These are phyloP conservation scores for Neurospora hispaniola DNA, from an alignment of 495 filamentous ascomycete species.

Conservation along the genomic window DNA sequence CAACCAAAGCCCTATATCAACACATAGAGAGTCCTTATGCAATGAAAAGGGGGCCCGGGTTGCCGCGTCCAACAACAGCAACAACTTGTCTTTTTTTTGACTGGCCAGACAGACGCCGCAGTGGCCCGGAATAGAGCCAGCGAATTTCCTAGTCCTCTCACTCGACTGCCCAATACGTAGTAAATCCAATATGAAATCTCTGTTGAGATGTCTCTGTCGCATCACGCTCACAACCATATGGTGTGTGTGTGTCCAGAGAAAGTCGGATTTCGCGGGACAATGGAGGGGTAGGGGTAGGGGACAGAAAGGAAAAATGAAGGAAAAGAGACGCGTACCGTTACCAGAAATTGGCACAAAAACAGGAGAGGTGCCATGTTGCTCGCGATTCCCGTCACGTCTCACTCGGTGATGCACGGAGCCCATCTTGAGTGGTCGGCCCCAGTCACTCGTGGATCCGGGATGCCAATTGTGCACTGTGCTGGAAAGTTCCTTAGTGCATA, in stretches of 20 bases:
- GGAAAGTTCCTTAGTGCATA: neutral
- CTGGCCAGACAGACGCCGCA: neutral
- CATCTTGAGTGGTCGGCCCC: neutral
- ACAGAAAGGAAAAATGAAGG: conserved; percentile 3
- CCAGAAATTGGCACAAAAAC: conserved; percentile 8
- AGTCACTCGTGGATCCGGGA: neutral
- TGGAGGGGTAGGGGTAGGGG: conserved; percentile 2
- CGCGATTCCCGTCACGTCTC: neutral
- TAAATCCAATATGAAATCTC: neutral
- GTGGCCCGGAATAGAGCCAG: neutral
- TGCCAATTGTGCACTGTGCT: neutral
- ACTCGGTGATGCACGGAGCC: neutral
- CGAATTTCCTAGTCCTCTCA: neutral
- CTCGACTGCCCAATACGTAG: neutral
- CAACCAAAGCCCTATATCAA: neutral
- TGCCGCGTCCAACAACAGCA: neutral
- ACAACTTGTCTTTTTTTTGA: neutral
- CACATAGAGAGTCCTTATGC: neutral
- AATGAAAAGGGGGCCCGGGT: neutral
- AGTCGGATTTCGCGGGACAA: neutral
- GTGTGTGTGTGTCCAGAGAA: neutral
- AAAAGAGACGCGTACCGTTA: conserved; percentile 22
- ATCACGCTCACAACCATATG: neutral
- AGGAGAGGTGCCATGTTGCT: conserved; percentile 1
- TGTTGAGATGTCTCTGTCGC: neutral